These are phyloP conservation scores for Coemansia sp. DNA, from an alignment of 192 early-diverging fungal genomes.

Conservation along the genomic window DNA sequence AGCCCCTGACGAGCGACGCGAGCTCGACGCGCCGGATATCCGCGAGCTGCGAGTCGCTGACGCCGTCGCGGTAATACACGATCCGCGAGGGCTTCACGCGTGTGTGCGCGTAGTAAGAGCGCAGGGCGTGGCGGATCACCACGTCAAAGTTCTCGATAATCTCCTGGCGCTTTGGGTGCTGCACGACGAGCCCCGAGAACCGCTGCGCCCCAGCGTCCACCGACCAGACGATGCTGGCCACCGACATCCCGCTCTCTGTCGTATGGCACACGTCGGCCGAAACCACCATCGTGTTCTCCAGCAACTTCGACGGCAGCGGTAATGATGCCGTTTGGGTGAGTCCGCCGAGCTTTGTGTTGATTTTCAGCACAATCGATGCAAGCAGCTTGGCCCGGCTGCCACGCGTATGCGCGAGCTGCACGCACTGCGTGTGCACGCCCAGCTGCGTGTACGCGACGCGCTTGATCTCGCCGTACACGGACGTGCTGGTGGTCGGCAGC, in stretches of 20 bases:
- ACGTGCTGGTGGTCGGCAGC: conserved; percentile 6
- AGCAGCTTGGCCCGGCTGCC: conserved; percentile 18
- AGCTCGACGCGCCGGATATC: conserved; percentile 26
- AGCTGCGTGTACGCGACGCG: conserved; percentile 47
- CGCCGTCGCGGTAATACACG: conserved; percentile 61
- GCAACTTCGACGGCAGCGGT: conserved; percentile 13
- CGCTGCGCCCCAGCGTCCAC: conserved; percentile 18
- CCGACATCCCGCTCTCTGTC: conserved; percentile 42
- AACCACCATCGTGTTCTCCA: conserved; percentile 50
- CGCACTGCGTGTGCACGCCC: conserved; percentile 56
- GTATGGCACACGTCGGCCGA: conserved; percentile 61
- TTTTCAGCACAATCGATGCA: conserved; percentile 50
- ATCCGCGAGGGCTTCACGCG: conserved; percentile 53
- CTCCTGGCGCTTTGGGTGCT: conserved; percentile 38
- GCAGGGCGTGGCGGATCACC: conserved; percentile 41
- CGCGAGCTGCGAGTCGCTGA: conserved; percentile 30
- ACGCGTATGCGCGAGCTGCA: conserved; percentile 16
- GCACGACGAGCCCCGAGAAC: conserved; percentile 29
- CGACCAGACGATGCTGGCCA: conserved; percentile 49
- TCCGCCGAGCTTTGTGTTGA: conserved; percentile 68
- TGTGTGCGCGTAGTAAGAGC: conserved; percentile 34
- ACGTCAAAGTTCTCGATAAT: conserved; percentile 34
- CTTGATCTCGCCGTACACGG: conserved; percentile 56
- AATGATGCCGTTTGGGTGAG: no score
- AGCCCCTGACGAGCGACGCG: conserved; percentile 13